Conservation (phyloP, 148 eudicot species). For the Selenicereus undatus region DNA sequence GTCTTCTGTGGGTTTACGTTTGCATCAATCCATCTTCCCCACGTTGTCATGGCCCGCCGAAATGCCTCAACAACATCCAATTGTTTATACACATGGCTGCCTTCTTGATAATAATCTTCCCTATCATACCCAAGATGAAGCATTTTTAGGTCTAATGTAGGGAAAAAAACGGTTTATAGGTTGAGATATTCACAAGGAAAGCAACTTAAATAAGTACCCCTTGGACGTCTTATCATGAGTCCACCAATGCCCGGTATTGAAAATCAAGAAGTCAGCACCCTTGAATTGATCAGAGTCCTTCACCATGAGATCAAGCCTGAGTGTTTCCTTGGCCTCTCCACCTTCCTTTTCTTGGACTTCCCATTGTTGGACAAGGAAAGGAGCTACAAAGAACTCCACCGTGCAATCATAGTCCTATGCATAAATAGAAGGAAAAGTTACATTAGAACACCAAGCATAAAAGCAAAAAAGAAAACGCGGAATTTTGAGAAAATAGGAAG, state of each 20-base stretch:
- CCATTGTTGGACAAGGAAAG: constrained; percentile 90
- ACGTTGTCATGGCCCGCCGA: constrained; percentile 84
- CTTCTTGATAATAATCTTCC: constrained; percentile 90
- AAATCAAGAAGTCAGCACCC: constrained; percentile 63
- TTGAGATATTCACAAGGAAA: not conserved
- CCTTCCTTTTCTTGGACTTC: constrained; percentile 44
- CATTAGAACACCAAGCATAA: not conserved
- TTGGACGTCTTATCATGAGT: constrained; percentile 82
- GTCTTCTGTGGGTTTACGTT: constrained; percentile 61
- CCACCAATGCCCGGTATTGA: constrained; percentile 99
- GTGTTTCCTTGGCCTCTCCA: constrained; percentile 74
- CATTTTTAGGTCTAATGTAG: not conserved
- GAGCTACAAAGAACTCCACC: constrained; percentile 83
- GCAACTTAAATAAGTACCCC: constrained; percentile 47
- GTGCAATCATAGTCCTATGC: constrained; percentile 69
- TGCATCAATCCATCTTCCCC: constrained; percentile 88
- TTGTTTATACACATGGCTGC: constrained; percentile 74
- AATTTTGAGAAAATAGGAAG: not conserved
- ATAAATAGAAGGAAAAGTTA: not conserved
- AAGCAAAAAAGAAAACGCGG: not conserved
- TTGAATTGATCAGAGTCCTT: constrained; percentile 54
- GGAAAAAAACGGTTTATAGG: not conserved
- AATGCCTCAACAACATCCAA: constrained; percentile 75
- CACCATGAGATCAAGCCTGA: constrained; percentile 68
- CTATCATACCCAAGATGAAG: constrained; percentile 33